Base-by-base conservation (phyloP, 1,139 yeast species). In the Nakaseomyces kungkrabaensis region DNA sequence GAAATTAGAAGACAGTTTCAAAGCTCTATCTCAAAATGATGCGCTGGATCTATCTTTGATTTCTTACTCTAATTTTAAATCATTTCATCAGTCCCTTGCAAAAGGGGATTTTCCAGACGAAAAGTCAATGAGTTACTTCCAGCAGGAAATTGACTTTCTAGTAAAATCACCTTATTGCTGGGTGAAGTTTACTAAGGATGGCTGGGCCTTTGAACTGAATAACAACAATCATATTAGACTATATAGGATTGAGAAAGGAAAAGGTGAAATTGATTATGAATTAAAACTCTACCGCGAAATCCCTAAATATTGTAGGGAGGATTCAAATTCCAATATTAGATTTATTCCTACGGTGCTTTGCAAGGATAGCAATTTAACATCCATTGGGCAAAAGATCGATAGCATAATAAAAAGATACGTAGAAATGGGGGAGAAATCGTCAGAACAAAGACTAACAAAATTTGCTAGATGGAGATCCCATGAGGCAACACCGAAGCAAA, bases 381-480 rank as follows among this genome's bases (percentile, higher is more conserved):
- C 58, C 1, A 51, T 59, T 6, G 55, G 64, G 3, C 56, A 60
- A 5, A 56, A 63, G 9, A 53, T 53, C 50, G 51, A 60, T 52
- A 49, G 52, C 41, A 43, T 62, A n/a, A 37, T 61, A 27, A 47
- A 37, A 25, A 42, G 37, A 22, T 29, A 40, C 3, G 43, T 50
- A 33, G 54, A 51, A 24, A 43, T 53, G 22, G 48, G 51, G 9
- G 42, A 49, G 25, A 29, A 47, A 33, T n/a, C 36, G n/a, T 13
- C 50, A 10, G 41, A 27, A 24, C 50, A 47, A 31, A 59, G 65
- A 52, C 44, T 62, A 50, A 47, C 62, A 17, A 67, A 62, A 46
- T 60, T 46, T 48, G 59, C 69, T 8, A 51, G 50, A n/a, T 69
- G 72, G 72, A 60, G 73, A 50, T 43, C 38, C 1, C 49, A 51